Base-by-base conservation (phyloP, 1,284 basidiomycete species). In the Exobasidium cylindrosporum region DNA sequence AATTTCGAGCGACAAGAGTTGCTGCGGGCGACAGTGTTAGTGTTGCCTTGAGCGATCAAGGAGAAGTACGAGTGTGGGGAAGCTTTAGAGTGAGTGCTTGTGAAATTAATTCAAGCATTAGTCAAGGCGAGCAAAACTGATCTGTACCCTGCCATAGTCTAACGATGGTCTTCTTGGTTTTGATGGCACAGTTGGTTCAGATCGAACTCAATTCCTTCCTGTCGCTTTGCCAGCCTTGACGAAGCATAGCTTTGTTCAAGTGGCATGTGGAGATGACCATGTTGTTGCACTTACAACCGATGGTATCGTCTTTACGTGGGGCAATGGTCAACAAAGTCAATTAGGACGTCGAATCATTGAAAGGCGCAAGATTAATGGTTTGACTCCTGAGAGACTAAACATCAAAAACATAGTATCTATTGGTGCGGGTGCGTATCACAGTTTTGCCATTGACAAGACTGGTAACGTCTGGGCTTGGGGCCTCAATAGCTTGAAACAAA, bases 381-480 rank as follows among this genome's bases (percentile, higher is more conserved):
- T 90, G 0, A 84, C 86, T 30, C 93, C 92, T 0, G 89, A 91
- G 76, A 88, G 88, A 70, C 84, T 95, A 50, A 59, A 61, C 1
- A 83, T 96, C 17, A 86, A 88, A 61, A 88, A 89, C 73, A 89
- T 91, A 55, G 87, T 88, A 21, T 83, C 83, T 47, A 83, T 96
- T 66, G 92, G 90, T 5, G 86, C 90, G 0, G 92, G 93, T 7
- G 85, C 86, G 47, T 90, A 88, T 81, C 89, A 91, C 78, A 92
- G 91, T 0, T 96, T 95, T 72, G 93, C 92, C 2, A 87, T 96
- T 65, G 88, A 92, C 79, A 85, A 88, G 66, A 82, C 84, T 24
- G 93, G 92, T 43, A 85, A 85, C 54, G 89, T 93, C 2, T 95
- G 87, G 85, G 91, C 87, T 1, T 97, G 93, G 93, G 93, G 93